Conservation (phyloP, 495 filamentous ascomycete genomes). For the Tuber brumale region DNA sequence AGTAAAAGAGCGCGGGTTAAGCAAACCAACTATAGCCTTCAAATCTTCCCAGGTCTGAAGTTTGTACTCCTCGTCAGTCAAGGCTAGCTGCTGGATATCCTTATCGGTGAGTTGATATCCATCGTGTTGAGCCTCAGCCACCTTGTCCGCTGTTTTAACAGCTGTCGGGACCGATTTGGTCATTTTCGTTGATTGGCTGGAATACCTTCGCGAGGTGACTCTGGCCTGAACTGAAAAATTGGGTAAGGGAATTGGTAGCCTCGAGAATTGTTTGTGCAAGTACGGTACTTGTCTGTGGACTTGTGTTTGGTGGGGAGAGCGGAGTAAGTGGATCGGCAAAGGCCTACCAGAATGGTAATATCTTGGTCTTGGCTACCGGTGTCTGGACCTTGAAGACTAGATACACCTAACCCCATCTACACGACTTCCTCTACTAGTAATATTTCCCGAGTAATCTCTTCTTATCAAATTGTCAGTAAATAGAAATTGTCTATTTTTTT, state of each 20-base stretch:
- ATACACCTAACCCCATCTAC: neutral
- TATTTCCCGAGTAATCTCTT: neutral
- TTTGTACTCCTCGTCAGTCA: constrained; percentile 63
- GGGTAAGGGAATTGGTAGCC: neutral
- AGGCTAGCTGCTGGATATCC: constrained; percentile 60
- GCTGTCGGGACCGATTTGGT: neutral
- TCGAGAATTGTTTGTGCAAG: neutral
- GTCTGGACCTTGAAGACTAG: neutral
- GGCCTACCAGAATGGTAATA: neutral
- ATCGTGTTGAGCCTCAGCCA: constrained; percentile 29
- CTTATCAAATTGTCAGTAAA: neutral
- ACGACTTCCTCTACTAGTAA: neutral
- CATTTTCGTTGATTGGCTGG: neutral
- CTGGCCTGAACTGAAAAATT: neutral
- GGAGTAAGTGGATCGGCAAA: neutral
- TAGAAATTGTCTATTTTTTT: neutral
- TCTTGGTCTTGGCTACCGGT: neutral
- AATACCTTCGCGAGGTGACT: neutral
- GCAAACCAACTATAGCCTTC: constrained; percentile 58
- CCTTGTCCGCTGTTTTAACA: constrained; percentile 6
- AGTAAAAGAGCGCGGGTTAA: neutral
- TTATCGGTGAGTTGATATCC: constrained; percentile 52
- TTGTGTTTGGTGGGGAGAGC: neutral
- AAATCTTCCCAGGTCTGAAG: constrained; percentile 65
- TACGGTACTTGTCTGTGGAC: neutral